Evolutionary conservation across 352 stramenopile genomes (phyloP).

Genomic region (Pythium aquatile): DNA sequence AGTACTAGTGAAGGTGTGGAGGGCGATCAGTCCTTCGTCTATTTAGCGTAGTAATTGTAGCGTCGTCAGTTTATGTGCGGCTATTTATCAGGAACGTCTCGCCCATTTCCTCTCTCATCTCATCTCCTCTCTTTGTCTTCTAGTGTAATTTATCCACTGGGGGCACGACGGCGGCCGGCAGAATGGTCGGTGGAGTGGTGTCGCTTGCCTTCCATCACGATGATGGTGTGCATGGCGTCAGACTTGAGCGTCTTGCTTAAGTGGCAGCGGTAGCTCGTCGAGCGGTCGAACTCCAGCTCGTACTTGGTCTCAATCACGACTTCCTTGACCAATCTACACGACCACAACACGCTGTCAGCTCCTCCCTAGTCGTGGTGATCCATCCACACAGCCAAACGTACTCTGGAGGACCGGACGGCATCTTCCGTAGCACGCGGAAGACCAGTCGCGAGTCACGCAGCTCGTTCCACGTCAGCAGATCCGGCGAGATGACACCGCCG

Average conservation of each 20-base stretch:
- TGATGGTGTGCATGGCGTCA: constrained; percentile 11
- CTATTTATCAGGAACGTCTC: constrained; percentile 1
- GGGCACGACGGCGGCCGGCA: constrained; percentile 15
- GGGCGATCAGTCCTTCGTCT: neutral
- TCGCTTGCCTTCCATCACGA: constrained; percentile 24
- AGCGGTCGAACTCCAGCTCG: constrained; percentile 20
- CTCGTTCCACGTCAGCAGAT: constrained; percentile 22
- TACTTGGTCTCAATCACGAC: constrained; percentile 20
- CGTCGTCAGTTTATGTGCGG: constrained; percentile 1
- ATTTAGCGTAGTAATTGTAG: constrained; percentile 5
- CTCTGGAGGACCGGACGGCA: constrained; percentile 15
- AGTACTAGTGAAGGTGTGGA: neutral
- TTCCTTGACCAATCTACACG: constrained; percentile 20
- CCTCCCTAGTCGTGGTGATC: too few species aligned
- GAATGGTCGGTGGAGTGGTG: constrained; percentile 19
- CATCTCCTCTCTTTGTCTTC: constrained; percentile 5
- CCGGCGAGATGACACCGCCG: constrained; percentile 13
- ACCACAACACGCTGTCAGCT: neutral
- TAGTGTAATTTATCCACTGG: constrained; percentile 7
- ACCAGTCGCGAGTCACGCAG: constrained; percentile 20
- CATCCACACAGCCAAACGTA: neutral
- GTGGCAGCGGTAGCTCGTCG: constrained; percentile 19
- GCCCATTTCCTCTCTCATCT: neutral
- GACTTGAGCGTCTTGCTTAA: constrained; percentile 19
- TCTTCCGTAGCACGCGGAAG: constrained; percentile 18